Evolutionary conservation across 768 basidiomycete genomes (phyloP).

Genomic region (Mycena filopes): DNA sequence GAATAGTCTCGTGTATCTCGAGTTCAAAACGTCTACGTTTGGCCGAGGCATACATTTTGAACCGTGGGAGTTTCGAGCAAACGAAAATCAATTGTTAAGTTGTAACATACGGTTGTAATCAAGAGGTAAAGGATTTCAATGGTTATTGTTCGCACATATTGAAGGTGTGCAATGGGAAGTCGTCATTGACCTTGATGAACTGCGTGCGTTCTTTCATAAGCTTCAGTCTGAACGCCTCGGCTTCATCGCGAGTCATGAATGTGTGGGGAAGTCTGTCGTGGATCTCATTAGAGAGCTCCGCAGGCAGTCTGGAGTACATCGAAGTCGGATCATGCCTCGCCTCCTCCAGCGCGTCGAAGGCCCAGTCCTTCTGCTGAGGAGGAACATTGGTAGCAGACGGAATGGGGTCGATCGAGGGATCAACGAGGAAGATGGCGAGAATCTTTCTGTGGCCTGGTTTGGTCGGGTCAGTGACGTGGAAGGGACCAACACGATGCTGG

Average conservation of each 20-base stretch:
- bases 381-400: conserved; percentile 44
- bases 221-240: conserved; percentile 19
- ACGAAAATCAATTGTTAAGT: too few species aligned
- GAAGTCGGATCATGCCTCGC: conserved; percentile 8
- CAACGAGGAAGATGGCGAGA: conserved; percentile 50
- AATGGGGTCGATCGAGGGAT: conserved; percentile 44
- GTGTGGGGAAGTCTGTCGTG: not conserved
- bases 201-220: conserved; percentile 33
- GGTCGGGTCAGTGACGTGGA: conserved; percentile 43
- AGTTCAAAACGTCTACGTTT: too few species aligned
- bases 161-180: conserved; percentile 6
- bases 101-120: too few species aligned
- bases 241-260: conserved; percentile 11
- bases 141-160: conserved; percentile 31
- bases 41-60: too few species aligned
- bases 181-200: not conserved
- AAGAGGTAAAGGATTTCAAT: not conserved
- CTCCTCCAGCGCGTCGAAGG: conserved; percentile 28
- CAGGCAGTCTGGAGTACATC: conserved; percentile 7
- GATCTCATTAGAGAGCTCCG: conserved; percentile 17
- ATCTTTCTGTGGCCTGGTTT: conserved; percentile 52
- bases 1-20: too few species aligned
- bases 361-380: conserved; percentile 45
- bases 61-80: too few species aligned
- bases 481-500: conserved; percentile 49